Base-by-base conservation (phyloP, 305 asterid genomes). In the Striga hermonthica region DNA sequence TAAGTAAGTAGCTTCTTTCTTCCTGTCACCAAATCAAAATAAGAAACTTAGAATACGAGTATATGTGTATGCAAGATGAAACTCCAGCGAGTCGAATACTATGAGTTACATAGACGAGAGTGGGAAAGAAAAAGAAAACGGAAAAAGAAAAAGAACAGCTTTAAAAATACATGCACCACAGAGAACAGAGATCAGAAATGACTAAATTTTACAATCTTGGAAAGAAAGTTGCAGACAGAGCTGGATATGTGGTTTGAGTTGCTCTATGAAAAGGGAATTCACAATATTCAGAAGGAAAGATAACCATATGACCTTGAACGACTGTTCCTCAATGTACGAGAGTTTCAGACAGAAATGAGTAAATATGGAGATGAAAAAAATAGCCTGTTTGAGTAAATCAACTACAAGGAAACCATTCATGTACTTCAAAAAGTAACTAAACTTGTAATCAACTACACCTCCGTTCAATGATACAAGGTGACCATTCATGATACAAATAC, bases 1-100 rank as follows among this genome's bases (percentile, higher is more conserved):
- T 57, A 81, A 69, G 74, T 87, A 92, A 11, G 87, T 80, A 41
- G 81, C 78, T 78, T 90, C 97, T 76, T 79, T 90, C 76, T 89
- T 92, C 80, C 97, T 92, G 89, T 77, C 68, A 72, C 43, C 71
- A 69, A 37, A 71, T 48, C 59, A 66, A 70, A 74, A 55, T 39
- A 34, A 56, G 65, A 60, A 66, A 61, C 48, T 45, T 56, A 44
- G 58, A 22, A 1, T 22, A 22, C 31, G 2, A 22, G 31, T 53
- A 52, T 52, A 37, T 49, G 65, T 15, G 37, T 56, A 56, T 66
- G 28, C 68, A 70, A 60, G 64, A 60, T 59, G 57, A 10, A 65
- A 59, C 70, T 61, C 57, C 15, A 50, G 39, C 45, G 37, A 36
- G 12, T 3, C 28, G 11, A 61, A 37, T 1, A 50, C 39, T 37